Percentiles rank a stretch among this genome's conserved stretches.
phyloP scores from a whole-genome alignment of 257 asterid genomes.

The Rubia yunnanensis region DNA sequence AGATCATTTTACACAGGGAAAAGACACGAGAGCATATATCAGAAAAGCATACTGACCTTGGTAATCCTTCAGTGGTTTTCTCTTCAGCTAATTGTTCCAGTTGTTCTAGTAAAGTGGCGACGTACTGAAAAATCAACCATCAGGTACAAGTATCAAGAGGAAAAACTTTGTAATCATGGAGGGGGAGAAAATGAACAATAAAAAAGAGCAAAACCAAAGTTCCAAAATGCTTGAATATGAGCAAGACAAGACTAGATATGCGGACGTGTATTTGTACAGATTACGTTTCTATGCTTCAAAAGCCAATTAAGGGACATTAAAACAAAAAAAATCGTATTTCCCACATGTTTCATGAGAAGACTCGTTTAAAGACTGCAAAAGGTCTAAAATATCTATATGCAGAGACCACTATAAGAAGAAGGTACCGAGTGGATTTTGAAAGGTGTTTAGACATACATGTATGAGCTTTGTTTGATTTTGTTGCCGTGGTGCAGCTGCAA shows the following conservation, averaged over 20 bases:
- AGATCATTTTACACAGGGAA: neutral
- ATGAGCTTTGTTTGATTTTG: slow-evolving; percentile 74
- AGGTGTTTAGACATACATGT: slow-evolving; percentile 48
- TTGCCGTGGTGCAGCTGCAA: slow-evolving; percentile 73
- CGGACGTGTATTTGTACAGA: neutral
- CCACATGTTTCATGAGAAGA: neutral
- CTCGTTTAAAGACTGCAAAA: neutral
- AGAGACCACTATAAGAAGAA: neutral
- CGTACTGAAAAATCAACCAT: slow-evolving; percentile 47
- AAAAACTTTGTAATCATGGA: neutral
- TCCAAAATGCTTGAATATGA: neutral
- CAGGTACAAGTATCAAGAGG: neutral
- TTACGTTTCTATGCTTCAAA: neutral
- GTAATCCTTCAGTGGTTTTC: slow-evolving; percentile 66
- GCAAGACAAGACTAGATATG: neutral
- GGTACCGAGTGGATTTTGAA: slow-evolving; percentile 9
- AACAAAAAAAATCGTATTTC: neutral
- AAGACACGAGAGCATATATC: neutral
- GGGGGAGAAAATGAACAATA: neutral
- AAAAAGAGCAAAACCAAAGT: neutral
- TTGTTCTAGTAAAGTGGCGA: slow-evolving; percentile 76
- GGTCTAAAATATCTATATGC: neutral
- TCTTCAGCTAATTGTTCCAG: slow-evolving; percentile 84
- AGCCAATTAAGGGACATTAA: neutral
- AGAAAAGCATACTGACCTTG: slow-evolving; percentile 42